Conservation (phyloP, 495 filamentous ascomycete genomes). For the Filosporella fistucella region DNA sequence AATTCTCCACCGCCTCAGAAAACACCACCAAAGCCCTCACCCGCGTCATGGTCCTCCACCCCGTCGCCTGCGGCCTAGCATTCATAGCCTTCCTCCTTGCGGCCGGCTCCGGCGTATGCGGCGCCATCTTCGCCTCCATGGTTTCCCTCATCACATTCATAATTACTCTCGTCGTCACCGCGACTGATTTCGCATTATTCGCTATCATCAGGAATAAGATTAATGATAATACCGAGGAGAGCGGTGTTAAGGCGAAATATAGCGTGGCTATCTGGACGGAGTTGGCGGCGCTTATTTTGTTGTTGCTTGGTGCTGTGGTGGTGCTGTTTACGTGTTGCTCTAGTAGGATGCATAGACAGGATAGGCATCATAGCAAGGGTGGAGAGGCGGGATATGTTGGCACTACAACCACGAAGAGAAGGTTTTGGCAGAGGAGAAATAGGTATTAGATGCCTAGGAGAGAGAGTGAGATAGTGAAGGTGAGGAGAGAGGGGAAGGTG, state of each 20-base stretch:
- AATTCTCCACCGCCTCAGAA: constrained; percentile 32
- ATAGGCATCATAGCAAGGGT: constrained; percentile 2
- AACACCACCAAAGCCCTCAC: constrained; percentile 45
- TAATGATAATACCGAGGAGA: constrained; percentile 37
- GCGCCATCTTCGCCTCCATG: constrained; percentile 43
- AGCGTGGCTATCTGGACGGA: constrained; percentile 45
- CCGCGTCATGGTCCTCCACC: constrained; percentile 55
- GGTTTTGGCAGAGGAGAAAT: constrained; percentile 21
- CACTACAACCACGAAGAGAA: constrained; percentile 11
- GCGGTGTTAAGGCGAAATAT: constrained; percentile 35
- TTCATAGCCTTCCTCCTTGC: constrained; percentile 56
- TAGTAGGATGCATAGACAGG: constrained; percentile 13
- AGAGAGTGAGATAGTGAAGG: no score
- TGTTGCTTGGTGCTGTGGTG: constrained; percentile 47
- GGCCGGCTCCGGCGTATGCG: constrained; percentile 48
- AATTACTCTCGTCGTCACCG: constrained; percentile 46
- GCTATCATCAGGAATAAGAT: constrained; percentile 45
- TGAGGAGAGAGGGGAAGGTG: no score
- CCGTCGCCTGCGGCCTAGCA: constrained; percentile 49
- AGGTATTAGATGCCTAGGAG: constrained; percentile 16
- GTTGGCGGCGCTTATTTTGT: constrained; percentile 43
- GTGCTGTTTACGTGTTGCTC: constrained; percentile 55
- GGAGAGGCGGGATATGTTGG: constrained; percentile 13
- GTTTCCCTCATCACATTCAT: constrained; percentile 48
- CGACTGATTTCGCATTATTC: constrained; percentile 52